A percentile compares a stretch with the other conserved stretches of the same genome.
Evolutionary conservation across 2,329 filamentous ascomycete species (phyloP).

Genomic region (Hypoxylon sp.): DNA sequence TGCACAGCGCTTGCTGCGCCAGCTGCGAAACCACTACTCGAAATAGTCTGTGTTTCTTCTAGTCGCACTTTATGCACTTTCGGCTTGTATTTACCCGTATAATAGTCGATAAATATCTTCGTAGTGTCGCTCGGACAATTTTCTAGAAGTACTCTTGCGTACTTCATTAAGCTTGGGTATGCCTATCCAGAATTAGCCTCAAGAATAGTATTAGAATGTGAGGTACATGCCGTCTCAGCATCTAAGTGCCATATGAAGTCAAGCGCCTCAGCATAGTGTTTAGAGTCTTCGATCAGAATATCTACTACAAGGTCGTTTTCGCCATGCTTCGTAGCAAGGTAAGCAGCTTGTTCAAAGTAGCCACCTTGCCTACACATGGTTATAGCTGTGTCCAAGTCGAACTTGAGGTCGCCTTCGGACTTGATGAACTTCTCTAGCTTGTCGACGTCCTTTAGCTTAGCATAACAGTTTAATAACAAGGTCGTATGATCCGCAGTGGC

Average conservation of each 20-base stretch:
- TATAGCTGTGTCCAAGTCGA: constrained; percentile 97
- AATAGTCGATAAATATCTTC: constrained; percentile 93
- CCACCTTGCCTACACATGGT: constrained; percentile 97
- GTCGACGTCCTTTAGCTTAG: constrained; percentile 95
- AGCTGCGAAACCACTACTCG: constrained; percentile 64
- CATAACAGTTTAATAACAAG: constrained; percentile 94
- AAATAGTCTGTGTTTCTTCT: constrained; percentile 57
- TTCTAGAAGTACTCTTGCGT: constrained; percentile 89
- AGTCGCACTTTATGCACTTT: constrained; percentile 70
- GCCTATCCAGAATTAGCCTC: constrained; percentile 66
- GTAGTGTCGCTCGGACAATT: constrained; percentile 88
- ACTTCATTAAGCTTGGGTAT: constrained; percentile 93
- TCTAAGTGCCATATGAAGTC: constrained; percentile 93
- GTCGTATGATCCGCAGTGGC: constrained; percentile 97
- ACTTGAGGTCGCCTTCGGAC: constrained; percentile 92
- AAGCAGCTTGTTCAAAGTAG: constrained; percentile 97
- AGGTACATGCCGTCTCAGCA: constrained; percentile 75
- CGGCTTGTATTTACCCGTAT: constrained; percentile 86
- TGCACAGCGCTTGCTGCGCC: constrained; percentile 84
- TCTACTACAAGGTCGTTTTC: constrained; percentile 96
- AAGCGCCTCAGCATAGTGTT: constrained; percentile 88
- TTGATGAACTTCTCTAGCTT: constrained; percentile 98
- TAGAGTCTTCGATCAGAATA: constrained; percentile 95
- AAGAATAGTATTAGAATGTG: not conserved
- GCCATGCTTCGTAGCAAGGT: constrained; percentile 92